phyloP scores from a whole-genome alignment of 2,329 filamentous ascomycete species.

The Pyrenochaeta sp. region DNA sequence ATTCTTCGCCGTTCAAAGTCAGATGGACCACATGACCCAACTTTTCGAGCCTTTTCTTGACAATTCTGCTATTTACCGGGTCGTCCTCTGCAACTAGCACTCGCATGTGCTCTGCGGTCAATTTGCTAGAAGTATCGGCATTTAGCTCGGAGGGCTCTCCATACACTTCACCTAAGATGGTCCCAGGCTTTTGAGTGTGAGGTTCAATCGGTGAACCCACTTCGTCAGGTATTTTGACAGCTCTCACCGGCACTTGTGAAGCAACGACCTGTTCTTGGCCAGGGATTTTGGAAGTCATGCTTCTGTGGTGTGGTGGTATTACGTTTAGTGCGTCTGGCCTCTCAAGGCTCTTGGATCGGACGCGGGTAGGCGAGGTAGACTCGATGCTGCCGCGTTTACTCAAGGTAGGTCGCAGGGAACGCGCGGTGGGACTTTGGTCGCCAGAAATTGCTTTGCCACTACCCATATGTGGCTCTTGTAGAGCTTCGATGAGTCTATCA shows the following conservation, averaged over 20 bases:
- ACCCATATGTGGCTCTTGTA: constrained; percentile 64
- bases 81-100: constrained; percentile 88
- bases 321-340: constrained; percentile 11
- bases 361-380: constrained; percentile 7
- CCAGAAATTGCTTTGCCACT: constrained; percentile 20
- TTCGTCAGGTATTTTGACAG: constrained; percentile 58
- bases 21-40: constrained; percentile 74
- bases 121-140: constrained; percentile 15
- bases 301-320: constrained; percentile 38
- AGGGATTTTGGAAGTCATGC: constrained; percentile 54
- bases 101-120: constrained; percentile 59
- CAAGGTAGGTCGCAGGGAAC: constrained; percentile 31
- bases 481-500: constrained; percentile 75
- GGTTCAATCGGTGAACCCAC: constrained; percentile 15
- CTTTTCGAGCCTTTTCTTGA: constrained; percentile 81
- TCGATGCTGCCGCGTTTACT: constrained; percentile 39
- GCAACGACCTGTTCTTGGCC: constrained; percentile 51
- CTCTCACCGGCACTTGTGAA: constrained; percentile 53
- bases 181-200: constrained; percentile 21
- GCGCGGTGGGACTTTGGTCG: constrained; percentile 28
- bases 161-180: constrained; percentile 39
- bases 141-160: constrained; percentile 21
- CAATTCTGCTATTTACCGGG: constrained; percentile 82
- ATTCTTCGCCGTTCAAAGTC: constrained; percentile 85
- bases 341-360: constrained; percentile 39